These are phyloP conservation scores for Parathielavia hyrcaniae DNA, from an alignment of 495 filamentous ascomycete genomes.

Conservation along the genomic window DNA sequence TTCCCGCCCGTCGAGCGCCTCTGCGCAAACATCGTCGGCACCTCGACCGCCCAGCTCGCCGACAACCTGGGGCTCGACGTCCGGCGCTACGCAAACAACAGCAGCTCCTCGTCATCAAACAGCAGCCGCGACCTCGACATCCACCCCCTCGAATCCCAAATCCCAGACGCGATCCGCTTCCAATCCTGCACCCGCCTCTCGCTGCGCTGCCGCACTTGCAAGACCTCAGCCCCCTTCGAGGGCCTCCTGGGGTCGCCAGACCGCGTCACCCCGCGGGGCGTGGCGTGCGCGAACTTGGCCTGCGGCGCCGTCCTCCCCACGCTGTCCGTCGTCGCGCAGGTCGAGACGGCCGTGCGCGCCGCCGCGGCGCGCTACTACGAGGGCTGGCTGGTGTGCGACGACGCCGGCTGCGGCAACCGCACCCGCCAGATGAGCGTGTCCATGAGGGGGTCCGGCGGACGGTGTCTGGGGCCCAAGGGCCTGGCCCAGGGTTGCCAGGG, in stretches of 20 bases:
- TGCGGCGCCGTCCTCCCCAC: conserved; percentile 55
- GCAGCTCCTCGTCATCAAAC: background rate
- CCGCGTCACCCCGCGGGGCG: conserved; percentile 62
- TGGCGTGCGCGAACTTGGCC: conserved; percentile 54
- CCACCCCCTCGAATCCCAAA: conserved; percentile 85
- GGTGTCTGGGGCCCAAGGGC: conserved; percentile 81
- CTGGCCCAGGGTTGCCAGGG: conserved; percentile 78
- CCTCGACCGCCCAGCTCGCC: conserved; percentile 78
- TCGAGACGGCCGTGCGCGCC: conserved; percentile 75
- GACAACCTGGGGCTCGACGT: conserved; percentile 90
- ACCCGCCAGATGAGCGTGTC: conserved; percentile 90
- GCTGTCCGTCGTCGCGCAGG: conserved; percentile 72
- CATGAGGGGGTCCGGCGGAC: conserved; percentile 83
- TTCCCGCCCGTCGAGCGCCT: conserved; percentile 97
- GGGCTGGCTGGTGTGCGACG: conserved; percentile 85
- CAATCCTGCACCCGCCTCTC: conserved; percentile 64
- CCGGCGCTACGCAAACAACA: conserved; percentile 61
- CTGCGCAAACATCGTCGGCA: conserved; percentile 90
- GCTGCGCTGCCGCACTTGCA: conserved; percentile 78
- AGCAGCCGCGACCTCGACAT: conserved; percentile 59
- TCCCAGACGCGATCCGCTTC: conserved; percentile 82
- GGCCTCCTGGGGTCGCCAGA: conserved; percentile 56
- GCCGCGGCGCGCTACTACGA: conserved; percentile 82
- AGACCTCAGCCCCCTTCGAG: conserved; percentile 61
- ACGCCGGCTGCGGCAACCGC: conserved; percentile 75